Base-by-base conservation (phyloP, 352 stramenopile species). In the Detonula confervacea region DNA sequence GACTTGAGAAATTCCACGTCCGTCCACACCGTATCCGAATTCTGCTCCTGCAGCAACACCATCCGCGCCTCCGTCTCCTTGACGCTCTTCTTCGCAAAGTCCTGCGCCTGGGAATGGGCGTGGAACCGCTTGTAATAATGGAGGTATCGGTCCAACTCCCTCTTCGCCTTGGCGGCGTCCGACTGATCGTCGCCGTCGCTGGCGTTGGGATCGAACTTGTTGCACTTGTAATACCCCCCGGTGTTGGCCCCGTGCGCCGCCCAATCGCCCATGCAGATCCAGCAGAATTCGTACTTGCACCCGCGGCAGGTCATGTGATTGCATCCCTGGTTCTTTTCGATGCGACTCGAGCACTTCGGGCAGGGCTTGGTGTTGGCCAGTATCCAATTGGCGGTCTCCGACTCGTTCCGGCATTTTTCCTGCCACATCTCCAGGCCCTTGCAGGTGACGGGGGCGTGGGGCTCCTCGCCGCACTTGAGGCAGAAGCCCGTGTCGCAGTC, bases 291-390 rank as follows among this genome's bases (percentile, higher is more conserved):
- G 84, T 96, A 95, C 39, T 94, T 95, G 81, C 93, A 97, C 29
- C 89, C 75, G 29, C 87, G 92, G 83, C 97, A 99, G 22, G 94
- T 98, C 96, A 99, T 99, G 93, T 99, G 97, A 87, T 99, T 99
- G 90, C 97, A 99, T 22, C 98, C 98, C 76, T 99, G 96, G 86
- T 99, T 99, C 89, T 99, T 99, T 87, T 99, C 97, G 83, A 99
- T 99, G 59, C 97, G 95, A 72, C 97, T 97, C 20, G 92, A 93
- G 88, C 98, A 99, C 86, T 99, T 98, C 9, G 98, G 98, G 87
- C 98, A 99, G 65, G 97, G 97, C 90, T 99, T 99, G 35, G 97
- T 99, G 90, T 99, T 99, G 33, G 97, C 97, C 8, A 99, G 81
- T 57, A 99, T 99, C 97, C 97, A 99, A 86, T 99, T 99, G 51